Conservation (phyloP, 257 asterid species). For the Haberlea rhodopensis region DNA sequence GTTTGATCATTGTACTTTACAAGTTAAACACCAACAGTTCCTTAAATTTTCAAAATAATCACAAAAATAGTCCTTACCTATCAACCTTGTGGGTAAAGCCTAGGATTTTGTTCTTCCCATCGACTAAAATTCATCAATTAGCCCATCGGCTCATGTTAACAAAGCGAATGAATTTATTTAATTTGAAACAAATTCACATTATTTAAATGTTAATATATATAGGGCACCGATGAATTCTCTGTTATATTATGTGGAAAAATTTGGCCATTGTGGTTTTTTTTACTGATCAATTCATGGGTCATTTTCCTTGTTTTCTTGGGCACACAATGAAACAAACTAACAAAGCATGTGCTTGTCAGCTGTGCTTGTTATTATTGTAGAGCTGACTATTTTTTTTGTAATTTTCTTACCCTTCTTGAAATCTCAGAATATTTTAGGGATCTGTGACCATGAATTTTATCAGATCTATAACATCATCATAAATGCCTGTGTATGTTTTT, state of each 20-base stretch:
- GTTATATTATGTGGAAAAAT: slow-evolving; percentile 11
- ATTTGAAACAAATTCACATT: too few relatives aligned
- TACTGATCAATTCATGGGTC: slow-evolving; percentile 20
- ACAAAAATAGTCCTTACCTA: too few relatives aligned
- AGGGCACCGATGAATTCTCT: slow-evolving; percentile 20
- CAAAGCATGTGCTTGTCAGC: slow-evolving; percentile 43
- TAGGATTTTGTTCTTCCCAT: too few relatives aligned
- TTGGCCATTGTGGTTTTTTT: slow-evolving; percentile 21
- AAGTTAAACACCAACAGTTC: too few relatives aligned
- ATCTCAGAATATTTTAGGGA: slow-evolving; percentile 37
- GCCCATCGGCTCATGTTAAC: too few relatives aligned
- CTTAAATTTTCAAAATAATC: too few relatives aligned
- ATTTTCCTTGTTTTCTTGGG: slow-evolving; percentile 18
- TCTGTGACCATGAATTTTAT: slow-evolving; percentile 33
- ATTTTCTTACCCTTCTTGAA: slow-evolving; percentile 8
- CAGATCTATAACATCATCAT: slow-evolving; percentile 23
- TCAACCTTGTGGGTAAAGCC: too few relatives aligned
- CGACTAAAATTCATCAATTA: too few relatives aligned
- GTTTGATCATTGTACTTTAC: too few relatives aligned
- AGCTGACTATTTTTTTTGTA: slow-evolving; percentile 38
- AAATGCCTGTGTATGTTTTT: slow-evolving; percentile 29
- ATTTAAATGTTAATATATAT: too few relatives aligned
- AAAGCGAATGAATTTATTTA: too few relatives aligned
- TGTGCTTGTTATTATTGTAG: slow-evolving; percentile 23
- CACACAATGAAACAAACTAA: too few relatives aligned